Conservation (phyloP, 495 filamentous ascomycete genomes). For the Penicillium steckii region DNA sequence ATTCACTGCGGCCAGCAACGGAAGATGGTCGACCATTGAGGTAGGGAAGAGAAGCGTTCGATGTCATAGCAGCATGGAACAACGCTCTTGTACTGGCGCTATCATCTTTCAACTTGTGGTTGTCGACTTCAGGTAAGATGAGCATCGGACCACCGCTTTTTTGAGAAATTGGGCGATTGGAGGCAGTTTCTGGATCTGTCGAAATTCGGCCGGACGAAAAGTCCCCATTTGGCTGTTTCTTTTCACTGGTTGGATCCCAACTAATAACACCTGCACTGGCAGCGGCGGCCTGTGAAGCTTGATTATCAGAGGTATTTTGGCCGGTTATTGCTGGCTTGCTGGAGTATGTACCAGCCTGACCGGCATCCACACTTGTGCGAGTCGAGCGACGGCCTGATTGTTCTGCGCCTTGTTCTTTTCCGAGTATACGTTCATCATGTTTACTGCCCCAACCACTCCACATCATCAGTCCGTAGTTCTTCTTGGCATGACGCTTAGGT, state of each 20-base stretch:
- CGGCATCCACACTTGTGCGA: slow-evolving; percentile 33
- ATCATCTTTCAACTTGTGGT: slow-evolving; percentile 27
- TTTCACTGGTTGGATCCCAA: slow-evolving; percentile 14
- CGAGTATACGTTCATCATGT: slow-evolving; percentile 74
- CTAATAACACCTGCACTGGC: background rate
- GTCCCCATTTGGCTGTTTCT: slow-evolving; percentile 6
- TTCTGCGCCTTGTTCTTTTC: slow-evolving; percentile 41
- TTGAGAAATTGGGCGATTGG: slow-evolving; percentile 8
- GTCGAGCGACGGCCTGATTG: slow-evolving; percentile 23
- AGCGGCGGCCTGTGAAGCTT: slow-evolving; percentile 2
- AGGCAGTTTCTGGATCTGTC: slow-evolving; percentile 9
- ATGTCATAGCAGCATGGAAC: slow-evolving; percentile 30
- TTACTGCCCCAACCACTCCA: slow-evolving; percentile 87
- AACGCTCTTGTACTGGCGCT: slow-evolving; percentile 39
- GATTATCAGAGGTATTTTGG: background rate
- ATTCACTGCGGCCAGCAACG: slow-evolving; percentile 31
- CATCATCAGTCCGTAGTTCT: slow-evolving; percentile 72
- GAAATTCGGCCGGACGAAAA: background rate
- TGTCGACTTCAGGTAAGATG: slow-evolving; percentile 32
- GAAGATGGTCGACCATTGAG: slow-evolving; percentile 23
- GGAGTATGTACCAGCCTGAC: slow-evolving; percentile 34
- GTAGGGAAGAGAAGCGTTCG: slow-evolving; percentile 22
- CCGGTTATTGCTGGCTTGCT: slow-evolving; percentile 20
- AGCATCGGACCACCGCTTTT: slow-evolving; percentile 30
- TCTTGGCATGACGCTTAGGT: slow-evolving; percentile 48